Percentiles rank a stretch among this genome's conserved stretches.
These are phyloP conservation scores for Hanseniaspora jakobsenii DNA, from an alignment of 805 yeast genomes.

Conservation along the genomic window DNA sequence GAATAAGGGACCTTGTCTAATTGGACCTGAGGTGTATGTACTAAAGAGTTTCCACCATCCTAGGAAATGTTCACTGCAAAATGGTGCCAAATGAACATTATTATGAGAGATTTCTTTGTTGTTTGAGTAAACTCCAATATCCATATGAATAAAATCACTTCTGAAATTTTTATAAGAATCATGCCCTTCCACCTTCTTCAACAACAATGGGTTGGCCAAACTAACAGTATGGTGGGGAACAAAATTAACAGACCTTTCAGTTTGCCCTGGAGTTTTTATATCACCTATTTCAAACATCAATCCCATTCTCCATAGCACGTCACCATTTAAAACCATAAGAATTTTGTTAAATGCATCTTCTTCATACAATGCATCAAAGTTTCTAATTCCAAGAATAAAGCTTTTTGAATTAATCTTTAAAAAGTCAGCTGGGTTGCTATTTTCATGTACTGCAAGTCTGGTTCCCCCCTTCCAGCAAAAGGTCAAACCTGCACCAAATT, in stretches of 20 bases:
- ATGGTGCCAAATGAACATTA: slow-evolving; percentile 61
- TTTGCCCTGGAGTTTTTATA: slow-evolving; percentile 27
- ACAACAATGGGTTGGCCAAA: slow-evolving; percentile 44
- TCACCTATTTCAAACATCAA: slow-evolving; percentile 56
- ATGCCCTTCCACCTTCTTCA: slow-evolving; percentile 33
- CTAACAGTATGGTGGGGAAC: slow-evolving; percentile 53
- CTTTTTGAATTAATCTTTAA: slow-evolving; percentile 42
- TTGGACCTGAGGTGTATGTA: slow-evolving; percentile 66
- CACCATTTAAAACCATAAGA: slow-evolving; percentile 50
- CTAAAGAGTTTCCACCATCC: slow-evolving; percentile 74
- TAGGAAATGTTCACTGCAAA: slow-evolving; percentile 53
- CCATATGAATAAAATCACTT: slow-evolving; percentile 50
- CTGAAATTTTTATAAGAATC: slow-evolving; percentile 53
- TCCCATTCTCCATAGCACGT: slow-evolving; percentile 70
- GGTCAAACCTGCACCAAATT: slow-evolving; percentile 50
- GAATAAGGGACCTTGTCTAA: slow-evolving; percentile 60
- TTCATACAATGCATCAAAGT: slow-evolving; percentile 21
- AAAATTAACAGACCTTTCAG: slow-evolving; percentile 37
- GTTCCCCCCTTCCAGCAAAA: slow-evolving; percentile 54
- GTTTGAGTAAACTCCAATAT: slow-evolving; percentile 30
- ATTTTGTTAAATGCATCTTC: slow-evolving; percentile 31
- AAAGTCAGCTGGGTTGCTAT: slow-evolving; percentile 38
- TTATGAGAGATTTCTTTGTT: slow-evolving; percentile 38
- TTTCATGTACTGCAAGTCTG: slow-evolving; percentile 38
- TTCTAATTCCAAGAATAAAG: slow-evolving; percentile 48